phyloP scores from a whole-genome alignment of 306 rosid species.

The Sicyos edulis region DNA sequence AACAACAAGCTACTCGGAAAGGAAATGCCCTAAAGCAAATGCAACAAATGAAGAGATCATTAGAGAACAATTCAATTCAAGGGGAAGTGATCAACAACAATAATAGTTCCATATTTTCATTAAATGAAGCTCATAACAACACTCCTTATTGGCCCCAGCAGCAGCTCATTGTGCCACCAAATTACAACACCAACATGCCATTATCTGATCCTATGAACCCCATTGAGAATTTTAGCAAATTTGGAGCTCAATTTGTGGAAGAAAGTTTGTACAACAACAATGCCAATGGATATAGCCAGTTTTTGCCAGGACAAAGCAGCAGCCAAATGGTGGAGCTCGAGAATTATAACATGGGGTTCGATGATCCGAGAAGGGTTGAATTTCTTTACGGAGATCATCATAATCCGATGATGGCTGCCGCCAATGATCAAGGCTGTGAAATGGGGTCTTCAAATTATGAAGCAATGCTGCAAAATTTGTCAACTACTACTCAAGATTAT shows the following conservation, averaged over 20 bases:
- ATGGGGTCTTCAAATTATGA: conserved; percentile 25
- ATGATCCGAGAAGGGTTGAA: conserved; percentile 12
- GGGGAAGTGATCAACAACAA: not conserved
- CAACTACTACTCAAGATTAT: not conserved
- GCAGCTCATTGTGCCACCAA: not conserved
- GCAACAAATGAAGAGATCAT: conserved; percentile 14
- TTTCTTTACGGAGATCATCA: conserved; percentile 3
- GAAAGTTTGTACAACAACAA: not conserved
- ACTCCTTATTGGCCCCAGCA: conserved; percentile 17
- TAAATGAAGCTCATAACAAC: not conserved
- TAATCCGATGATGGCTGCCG: not conserved
- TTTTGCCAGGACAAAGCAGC: conserved; percentile 15
- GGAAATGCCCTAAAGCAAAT: conserved; percentile 32
- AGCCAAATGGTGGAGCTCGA: conserved; percentile 15
- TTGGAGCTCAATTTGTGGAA: not conserved
- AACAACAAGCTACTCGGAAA: conserved; percentile 26
- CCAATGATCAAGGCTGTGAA: not conserved
- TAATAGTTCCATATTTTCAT: not conserved
- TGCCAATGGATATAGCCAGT: not conserved
- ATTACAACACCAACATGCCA: conserved; percentile 13
- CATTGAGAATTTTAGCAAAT: conserved; percentile 5
- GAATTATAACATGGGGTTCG: not conserved
- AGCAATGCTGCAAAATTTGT: conserved; percentile 18
- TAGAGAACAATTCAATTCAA: not conserved
- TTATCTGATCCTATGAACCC: not conserved